These are phyloP conservation scores for Prunus mongolica DNA, from an alignment of 306 rosid genomes.

Conservation along the genomic window DNA sequence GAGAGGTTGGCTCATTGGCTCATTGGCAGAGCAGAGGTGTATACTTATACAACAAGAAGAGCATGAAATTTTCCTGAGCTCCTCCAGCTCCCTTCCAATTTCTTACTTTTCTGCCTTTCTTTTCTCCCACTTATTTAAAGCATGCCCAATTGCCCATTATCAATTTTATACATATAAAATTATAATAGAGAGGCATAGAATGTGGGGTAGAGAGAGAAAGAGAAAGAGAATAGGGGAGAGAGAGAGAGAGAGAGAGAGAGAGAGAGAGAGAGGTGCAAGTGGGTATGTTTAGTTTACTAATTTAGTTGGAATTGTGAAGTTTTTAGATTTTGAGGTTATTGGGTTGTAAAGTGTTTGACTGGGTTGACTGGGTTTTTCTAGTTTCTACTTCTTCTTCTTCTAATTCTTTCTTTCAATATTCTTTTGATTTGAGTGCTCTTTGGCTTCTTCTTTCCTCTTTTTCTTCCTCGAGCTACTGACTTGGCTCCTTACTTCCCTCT, in stretches of 20 bases:
- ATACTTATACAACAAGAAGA: constrained; percentile 5
- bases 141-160: constrained; percentile 24
- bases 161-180: background rate
- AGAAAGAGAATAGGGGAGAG: constrained; percentile 5
- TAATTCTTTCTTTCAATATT: constrained; percentile 6
- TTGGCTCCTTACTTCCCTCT: constrained; percentile 50
- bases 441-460: constrained; percentile 62
- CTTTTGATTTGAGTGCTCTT: constrained; percentile 61
- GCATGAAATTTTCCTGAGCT: constrained; percentile 31
- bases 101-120: constrained; percentile 22
- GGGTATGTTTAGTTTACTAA: constrained; percentile 29
- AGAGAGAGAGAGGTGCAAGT: constrained; percentile 14
- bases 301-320: background rate
- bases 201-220: constrained; percentile 7
- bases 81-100: constrained; percentile 33
- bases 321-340: constrained; percentile 33
- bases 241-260: background rate
- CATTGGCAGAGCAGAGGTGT: constrained; percentile 10
- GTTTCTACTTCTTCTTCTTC: background rate
- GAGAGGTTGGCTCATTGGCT: background rate
- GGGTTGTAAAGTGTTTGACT: constrained; percentile 55
- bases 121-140: constrained; percentile 28
- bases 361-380: constrained; percentile 26
- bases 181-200: background rate
- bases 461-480: constrained; percentile 96